These are phyloP conservation scores for Lentinula detonsa DNA, from an alignment of 768 basidiomycete species.

Conservation along the genomic window DNA sequence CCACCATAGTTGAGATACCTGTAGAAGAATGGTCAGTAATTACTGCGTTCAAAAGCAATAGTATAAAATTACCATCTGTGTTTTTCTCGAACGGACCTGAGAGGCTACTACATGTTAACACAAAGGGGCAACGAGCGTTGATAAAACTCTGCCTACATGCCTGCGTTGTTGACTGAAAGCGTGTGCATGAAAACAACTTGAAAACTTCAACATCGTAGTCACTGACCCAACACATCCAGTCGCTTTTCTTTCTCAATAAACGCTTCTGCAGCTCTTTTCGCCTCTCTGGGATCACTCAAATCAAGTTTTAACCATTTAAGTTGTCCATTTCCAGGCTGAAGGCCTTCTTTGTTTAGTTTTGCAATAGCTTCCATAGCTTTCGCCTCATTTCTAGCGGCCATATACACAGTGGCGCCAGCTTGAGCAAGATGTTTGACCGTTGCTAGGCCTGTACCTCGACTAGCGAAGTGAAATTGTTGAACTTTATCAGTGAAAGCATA, in stretches of 20 bases:
- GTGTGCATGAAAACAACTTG: neutral
- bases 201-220: neutral
- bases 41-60: neutral
- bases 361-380: conserved; percentile 44
- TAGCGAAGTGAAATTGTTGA: conserved; percentile 11
- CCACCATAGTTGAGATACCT: conserved; percentile 7
- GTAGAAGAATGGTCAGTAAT: neutral
- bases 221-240: conserved; percentile 49
- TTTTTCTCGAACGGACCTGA: conserved; percentile 8
- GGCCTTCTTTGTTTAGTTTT: conserved; percentile 34
- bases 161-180: conserved; percentile 50
- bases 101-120: conserved; percentile 6
- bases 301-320: conserved; percentile 48
- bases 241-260: conserved; percentile 44
- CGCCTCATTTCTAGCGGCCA: conserved; percentile 43
- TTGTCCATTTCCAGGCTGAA: conserved; percentile 38
- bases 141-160: conserved; percentile 22
- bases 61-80: conserved; percentile 6
- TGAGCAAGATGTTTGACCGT: conserved; percentile 47
- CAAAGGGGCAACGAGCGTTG: conserved; percentile 6
- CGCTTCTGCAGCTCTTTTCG: conserved; percentile 41
- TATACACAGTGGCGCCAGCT: conserved; percentile 53
- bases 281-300: conserved; percentile 39
- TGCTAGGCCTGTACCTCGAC: conserved; percentile 40
- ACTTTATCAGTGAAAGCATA: neutral